A percentile compares a stretch with the other conserved stretches of the same genome.
These are phyloP conservation scores for Ceratobasidium papillatum DNA, from an alignment of 1,284 basidiomycete genomes.

Conservation along the genomic window DNA sequence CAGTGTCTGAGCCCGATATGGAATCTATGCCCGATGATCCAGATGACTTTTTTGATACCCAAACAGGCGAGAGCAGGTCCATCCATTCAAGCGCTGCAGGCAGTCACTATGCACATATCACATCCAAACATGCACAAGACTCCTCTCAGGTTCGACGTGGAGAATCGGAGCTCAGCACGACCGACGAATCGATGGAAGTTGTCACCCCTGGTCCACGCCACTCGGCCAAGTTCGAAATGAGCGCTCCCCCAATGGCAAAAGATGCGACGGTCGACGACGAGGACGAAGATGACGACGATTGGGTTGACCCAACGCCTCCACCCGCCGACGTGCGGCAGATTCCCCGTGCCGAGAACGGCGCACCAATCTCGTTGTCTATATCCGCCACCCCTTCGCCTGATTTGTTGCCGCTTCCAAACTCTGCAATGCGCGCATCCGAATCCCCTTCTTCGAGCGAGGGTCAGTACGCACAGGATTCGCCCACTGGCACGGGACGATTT, in stretches of 20 bases:
- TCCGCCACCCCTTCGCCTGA: conserved; percentile 27
- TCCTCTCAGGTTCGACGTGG: conserved; percentile 58
- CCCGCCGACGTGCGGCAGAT: conserved; percentile 15
- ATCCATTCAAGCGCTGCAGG: conserved; percentile 62
- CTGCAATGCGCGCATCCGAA: neutral
- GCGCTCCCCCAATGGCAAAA: neutral
- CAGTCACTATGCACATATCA: conserved; percentile 15
- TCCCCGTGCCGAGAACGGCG: conserved; percentile 27
- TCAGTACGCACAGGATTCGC: conserved; percentile 31
- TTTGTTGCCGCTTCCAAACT: neutral
- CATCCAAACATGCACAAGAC: conserved; percentile 53
- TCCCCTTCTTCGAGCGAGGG: conserved; percentile 38
- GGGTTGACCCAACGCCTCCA: conserved; percentile 40
- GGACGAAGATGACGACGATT: conserved; percentile 44
- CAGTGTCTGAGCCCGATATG: conserved; percentile 76
- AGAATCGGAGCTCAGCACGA: conserved; percentile 45
- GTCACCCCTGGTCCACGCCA: conserved; percentile 38
- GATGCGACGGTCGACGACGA: conserved; percentile 23
- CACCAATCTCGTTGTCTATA: conserved; percentile 34
- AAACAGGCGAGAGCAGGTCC: conserved; percentile 66
- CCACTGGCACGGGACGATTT: conserved; percentile 21
- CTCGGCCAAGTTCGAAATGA: conserved; percentile 35
- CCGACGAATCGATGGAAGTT: conserved; percentile 39
- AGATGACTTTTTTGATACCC: conserved; percentile 65
- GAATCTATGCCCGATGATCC: conserved; percentile 56